These are phyloP conservation scores for Blastobotrys buckinghamii DNA, from an alignment of 1,139 yeast genomes.

Conservation along the genomic window DNA sequence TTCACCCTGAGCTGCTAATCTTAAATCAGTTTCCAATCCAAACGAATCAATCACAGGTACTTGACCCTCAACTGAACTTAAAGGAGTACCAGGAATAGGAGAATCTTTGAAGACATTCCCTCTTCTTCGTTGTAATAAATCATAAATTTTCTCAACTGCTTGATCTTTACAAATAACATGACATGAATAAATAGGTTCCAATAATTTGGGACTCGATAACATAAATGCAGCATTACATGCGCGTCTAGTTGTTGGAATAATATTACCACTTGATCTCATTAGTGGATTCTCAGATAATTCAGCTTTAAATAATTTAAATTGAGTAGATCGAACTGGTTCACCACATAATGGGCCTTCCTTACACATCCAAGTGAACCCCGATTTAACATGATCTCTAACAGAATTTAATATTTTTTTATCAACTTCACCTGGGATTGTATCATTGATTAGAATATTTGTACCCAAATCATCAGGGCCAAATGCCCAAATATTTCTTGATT, in stretches of 20 bases:
- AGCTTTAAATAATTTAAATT: constrained; percentile 66
- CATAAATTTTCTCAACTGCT: constrained; percentile 44
- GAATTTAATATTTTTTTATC: constrained; percentile 47
- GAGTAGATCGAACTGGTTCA: constrained; percentile 68
- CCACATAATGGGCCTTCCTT: constrained; percentile 89
- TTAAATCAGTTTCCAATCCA: constrained; percentile 82
- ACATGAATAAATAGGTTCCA: constrained; percentile 79
- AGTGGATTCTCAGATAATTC: constrained; percentile 44
- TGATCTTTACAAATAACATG: constrained; percentile 50
- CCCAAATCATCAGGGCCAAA: constrained; percentile 60
- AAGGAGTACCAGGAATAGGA: constrained; percentile 71
- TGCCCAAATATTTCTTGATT: constrained; percentile 78
- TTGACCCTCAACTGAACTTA: constrained; percentile 54
- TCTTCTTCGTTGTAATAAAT: constrained; percentile 57
- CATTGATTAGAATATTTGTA: constrained; percentile 65
- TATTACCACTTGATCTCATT: constrained; percentile 60
- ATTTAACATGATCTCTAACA: constrained; percentile 50
- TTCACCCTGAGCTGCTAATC: constrained; percentile 72
- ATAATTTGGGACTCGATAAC: constrained; percentile 68
- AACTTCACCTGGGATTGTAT: constrained; percentile 67
- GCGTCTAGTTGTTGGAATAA: constrained; percentile 74
- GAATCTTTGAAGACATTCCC: constrained; percentile 50
- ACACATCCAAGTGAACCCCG: constrained; percentile 81
- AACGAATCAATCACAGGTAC: constrained; percentile 87
- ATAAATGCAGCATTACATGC: constrained; percentile 82